Evolutionary conservation across 2,329 filamentous ascomycete species (phyloP).

Genomic region (Talaromyces sp.): DNA sequence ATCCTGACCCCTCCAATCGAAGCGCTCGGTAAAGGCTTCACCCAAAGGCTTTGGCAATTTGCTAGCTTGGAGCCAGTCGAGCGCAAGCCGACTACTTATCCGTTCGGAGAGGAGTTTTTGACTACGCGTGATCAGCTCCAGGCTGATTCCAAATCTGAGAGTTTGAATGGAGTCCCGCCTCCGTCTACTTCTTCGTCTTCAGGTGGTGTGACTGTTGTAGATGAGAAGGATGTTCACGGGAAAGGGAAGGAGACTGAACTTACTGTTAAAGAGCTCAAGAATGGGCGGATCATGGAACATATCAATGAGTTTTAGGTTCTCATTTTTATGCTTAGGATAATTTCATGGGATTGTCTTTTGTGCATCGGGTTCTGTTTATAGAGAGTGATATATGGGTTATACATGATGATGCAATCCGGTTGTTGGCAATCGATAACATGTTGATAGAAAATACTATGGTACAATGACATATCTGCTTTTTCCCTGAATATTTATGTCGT

Average conservation of each 20-base stretch:
- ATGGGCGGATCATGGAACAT: not conserved
- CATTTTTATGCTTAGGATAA: not conserved
- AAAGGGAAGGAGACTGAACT: slow-evolving; percentile 4
- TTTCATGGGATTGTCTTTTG: not conserved
- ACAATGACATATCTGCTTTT: too few species aligned
- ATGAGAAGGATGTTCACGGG: not conserved
- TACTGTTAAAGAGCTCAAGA: slow-evolving; percentile 2
- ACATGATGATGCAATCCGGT: not conserved
- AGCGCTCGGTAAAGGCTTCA: slow-evolving; percentile 21
- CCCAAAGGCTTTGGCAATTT: slow-evolving; percentile 19
- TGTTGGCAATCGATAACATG: not conserved
- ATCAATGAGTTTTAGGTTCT: slow-evolving; percentile 1
- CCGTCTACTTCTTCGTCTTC: not conserved
- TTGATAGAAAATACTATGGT: not conserved
- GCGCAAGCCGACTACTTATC: slow-evolving; percentile 21
- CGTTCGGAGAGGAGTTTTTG: slow-evolving; percentile 20
- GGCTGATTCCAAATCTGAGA: not conserved
- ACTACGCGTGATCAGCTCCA: slow-evolving; percentile 6
- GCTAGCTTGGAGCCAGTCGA: slow-evolving; percentile 19
- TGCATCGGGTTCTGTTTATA: not conserved
- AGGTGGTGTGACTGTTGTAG: not conserved
- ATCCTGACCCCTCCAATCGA: slow-evolving; percentile 25
- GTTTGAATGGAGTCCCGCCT: not conserved
- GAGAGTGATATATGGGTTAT: not conserved
- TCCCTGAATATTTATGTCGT: too few species aligned